Evolutionary conservation across 352 stramenopile species (phyloP), one percentile per base, ranked within the genome.

Genomic region (Pythium aristosporum): DNA sequence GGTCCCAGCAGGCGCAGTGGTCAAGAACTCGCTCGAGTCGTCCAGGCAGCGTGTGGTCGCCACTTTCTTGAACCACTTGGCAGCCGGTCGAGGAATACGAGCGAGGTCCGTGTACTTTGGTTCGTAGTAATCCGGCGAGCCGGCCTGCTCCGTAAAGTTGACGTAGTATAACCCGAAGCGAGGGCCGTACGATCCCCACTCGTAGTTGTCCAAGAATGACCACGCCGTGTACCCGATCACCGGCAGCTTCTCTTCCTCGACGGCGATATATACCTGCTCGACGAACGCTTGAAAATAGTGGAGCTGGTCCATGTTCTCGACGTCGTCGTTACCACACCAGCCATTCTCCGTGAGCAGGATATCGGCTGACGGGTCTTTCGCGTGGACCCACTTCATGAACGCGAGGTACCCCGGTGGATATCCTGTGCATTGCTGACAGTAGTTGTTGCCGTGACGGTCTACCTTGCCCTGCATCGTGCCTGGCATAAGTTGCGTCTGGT

Each of bases 121-220:
- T 6, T 62, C 53, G 51, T 73, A 79, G n/a, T n/a, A n/a, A n/a
- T n/a, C n/a, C n/a, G n/a, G n/a, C 42, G 39, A 52, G 30, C 73
- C 76, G 1, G 65, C 77, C 10, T 65, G 42, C 32, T 66, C 62
- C 25, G 77, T 74, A 44, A 74, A 88, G 53, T 90, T 76, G 47
- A 89, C 78, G 68, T 87, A 86, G 65, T 77, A 90, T 39, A 89
- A 67, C 4, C 80, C 80, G 51, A 88, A 89, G 36, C 78, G 78
- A 18, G 78, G 76, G 25, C 73, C 68, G 63, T 79, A 90, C 16
- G 79, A 87, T 2, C 91, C 80, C 93, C 93, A 98, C 72, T 98
- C 95, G 69, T 97, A 98, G 65, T 98, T 98, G 68, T 98, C 91
- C 47, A 98, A 63, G 43, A 99, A 88, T 32, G 76, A 92, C 94